Base-by-base conservation (phyloP, 139 green algal genomes). In the Diplosphaera chodatii region DNA sequence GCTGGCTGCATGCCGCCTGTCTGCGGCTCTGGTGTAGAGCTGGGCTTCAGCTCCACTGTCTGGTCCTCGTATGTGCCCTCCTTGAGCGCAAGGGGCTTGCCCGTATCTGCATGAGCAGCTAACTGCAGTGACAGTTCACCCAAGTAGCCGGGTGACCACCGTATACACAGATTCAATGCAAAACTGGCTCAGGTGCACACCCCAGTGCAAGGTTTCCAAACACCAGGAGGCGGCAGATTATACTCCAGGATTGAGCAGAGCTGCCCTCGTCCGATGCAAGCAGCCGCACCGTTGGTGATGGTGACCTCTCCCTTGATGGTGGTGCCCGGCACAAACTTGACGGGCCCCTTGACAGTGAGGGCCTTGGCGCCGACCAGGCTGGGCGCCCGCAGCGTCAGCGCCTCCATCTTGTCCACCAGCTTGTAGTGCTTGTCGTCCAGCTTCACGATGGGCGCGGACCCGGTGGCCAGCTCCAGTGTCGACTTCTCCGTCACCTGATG, bases 361-460 rank as follows among this genome's bases (percentile, higher is more conserved):
- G 67, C 81, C 20, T 37, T 84, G 67, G 75, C 82, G 3, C 64
- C n/a, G n/a, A 80, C 63, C 28, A 96, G 81, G 34, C 77, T 88
- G 55, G 91, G 91, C 13, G 82, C 18, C 1, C 27, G 63, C 6
- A 73, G 69, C 1, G 77, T 73, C 62, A 94, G 73, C 22, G 80
- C 72, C 73, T 95, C 83, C 82, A 96, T 77, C 68, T 91, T 78
- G 69, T 96, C 91, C 30, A 96, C 91, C 64, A 96, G 84, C 83
- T 93, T 93, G 82, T 89, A 93, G 81, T 88, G 74, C 41, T 75
- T 77, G 74, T 93, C 87, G 66, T 94, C 89, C 71, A 94, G 82
- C 82, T 93, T 94, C 25, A 93, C 78, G 55, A 92, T 63, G 1
- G 91, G 91, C 62, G 84, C 64, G 3, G n/a, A 37, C 1, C 68